Evolutionary conservation across 371 early-diverging fungal genomes (phyloP), one percentile per base, ranked within the genome.

Genomic region (Mortierella sp.): DNA sequence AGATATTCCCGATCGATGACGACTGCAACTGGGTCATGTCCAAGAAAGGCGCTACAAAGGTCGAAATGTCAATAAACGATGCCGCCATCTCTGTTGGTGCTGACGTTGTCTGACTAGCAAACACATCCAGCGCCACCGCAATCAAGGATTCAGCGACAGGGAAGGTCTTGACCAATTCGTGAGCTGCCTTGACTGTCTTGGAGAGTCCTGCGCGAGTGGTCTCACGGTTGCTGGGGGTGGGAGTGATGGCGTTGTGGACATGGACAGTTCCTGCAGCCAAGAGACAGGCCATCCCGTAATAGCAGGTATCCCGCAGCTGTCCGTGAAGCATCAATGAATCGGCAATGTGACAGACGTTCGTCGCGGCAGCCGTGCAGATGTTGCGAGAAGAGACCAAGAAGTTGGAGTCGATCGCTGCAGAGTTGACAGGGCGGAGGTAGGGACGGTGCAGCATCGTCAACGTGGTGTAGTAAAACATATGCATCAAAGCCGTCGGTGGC

Each of bases 221-320:
- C 63, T 85, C 86, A 21, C 86, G 77, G 70, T 85, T 85, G 73
- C 80, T 82, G 13, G 86, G 86, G 16, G 86, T 85, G 1, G 86
- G 86, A 0, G 80, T 77, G 50, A 85, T 85, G 58, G 86, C 86
- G 52, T 85, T 85, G 47, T 85, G 86, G 31, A 85, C 86, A 58
- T 85, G 86, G 24, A 85, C 86, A 0, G 86, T 85, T 45, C 86
- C 86, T 11, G 86, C 86, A 24, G 86, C 86, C 42, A 85, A 70
- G 63, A 85, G 86, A 77, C 86, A 85, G 13, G 86, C 86, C 86
- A 85, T 85, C 13, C 86, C 86, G 48, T 85, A 82, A 71, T 85
- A 85, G 48, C 86, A 85, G 6, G 86, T 85, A 70, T 85, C 86
- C n/a, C 86, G 86, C 52, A 85, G 75, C 58, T 85, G 86, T 5